Evolutionary conservation across 352 stramenopile species (phyloP), one percentile per base, ranked within the genome.

Genomic region (Phytophthora rubi): DNA sequence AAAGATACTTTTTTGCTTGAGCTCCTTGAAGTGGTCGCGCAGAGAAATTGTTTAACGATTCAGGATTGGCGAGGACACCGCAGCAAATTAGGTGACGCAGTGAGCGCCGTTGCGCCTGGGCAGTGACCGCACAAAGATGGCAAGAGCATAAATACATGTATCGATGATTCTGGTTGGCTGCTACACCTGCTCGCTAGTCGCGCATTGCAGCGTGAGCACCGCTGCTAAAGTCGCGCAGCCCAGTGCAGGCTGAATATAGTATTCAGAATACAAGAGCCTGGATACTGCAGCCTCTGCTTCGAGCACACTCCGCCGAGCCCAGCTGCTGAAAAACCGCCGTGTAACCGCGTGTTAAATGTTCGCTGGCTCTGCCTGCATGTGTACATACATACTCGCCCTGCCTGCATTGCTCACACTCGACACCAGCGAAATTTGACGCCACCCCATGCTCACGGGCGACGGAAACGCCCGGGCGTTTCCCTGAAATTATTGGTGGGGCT

Each of bases 381-480:
- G 33, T 39, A 12, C 33, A 3, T 26, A 26, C 23, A 3, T 26
- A 26, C 23, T 26, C 23, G 23, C 23, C 23, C 23, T 26, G 23
- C 39, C 39, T 21, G 39, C 33, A 47, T 47, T 47, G 39, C 15
- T 47, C 39, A 47, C 39, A 18, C 39, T 47, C 39, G 13, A 16
- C 45, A 52, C 35, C 55, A 61, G 37, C 37, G 55, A 61, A 52
- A 61, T 39, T 49, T 67, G 49, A 26, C 39, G 37, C 23, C 55
- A 61, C 35, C 28, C 3, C 49, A 54, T 18, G 28, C 13, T 49
- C 44, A 44, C 28, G 13, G 16, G n/a, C 39, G 21, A 39, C 49
- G 42, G 54, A 70, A 70, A 65, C 63, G 62, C 28, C 39, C 30
- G 16, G 15, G 54, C 54, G 62, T 65, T 70, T 70, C 55, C 13